A percentile compares a stretch with the other conserved stretches of the same genome.
These are phyloP conservation scores for Ophiocordyceps sinensis DNA, from an alignment of 2,329 filamentous ascomycete genomes.

Conservation along the genomic window DNA sequence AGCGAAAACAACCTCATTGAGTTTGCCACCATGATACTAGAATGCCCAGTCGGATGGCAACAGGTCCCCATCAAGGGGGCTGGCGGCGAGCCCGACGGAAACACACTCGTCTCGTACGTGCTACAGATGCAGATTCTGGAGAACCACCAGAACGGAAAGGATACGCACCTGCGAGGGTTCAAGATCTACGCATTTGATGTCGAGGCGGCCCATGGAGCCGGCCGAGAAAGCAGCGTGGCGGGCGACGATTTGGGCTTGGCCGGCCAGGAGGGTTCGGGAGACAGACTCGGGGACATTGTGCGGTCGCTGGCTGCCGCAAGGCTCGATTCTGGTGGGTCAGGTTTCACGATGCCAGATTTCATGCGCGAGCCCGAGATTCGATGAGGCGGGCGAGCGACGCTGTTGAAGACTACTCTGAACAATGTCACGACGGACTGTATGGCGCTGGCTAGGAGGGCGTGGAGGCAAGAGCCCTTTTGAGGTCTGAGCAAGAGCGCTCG, in stretches of 20 bases:
- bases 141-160: slow-evolving; percentile 98
- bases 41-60: slow-evolving; percentile 77
- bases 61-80: slow-evolving; percentile 52
- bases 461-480: background rate
- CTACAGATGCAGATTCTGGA: slow-evolving; percentile 84
- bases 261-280: background rate
- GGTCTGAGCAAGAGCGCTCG: background rate
- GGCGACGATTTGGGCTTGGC: slow-evolving; percentile 15
- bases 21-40: slow-evolving; percentile 67
- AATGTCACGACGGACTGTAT: background rate
- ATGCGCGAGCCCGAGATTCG: slow-evolving; percentile 28
- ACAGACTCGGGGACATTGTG: slow-evolving; percentile 14
- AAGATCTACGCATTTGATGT: slow-evolving; percentile 61
- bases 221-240: slow-evolving; percentile 18
- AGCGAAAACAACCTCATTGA: slow-evolving; percentile 84
- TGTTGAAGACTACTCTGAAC: background rate
- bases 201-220: slow-evolving; percentile 27
- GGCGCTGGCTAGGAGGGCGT: background rate
- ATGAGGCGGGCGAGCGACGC: slow-evolving; percentile 8
- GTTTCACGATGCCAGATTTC: slow-evolving; percentile 23
- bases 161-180: slow-evolving; percentile 89
- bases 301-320: slow-evolving; percentile 12
- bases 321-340: slow-evolving; percentile 19
- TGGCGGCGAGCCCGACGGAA: slow-evolving; percentile 48
- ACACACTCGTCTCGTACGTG: slow-evolving; percentile 74